Base-by-base conservation (phyloP, 2,329 filamentous ascomycete species). In the Penicillium italicum region DNA sequence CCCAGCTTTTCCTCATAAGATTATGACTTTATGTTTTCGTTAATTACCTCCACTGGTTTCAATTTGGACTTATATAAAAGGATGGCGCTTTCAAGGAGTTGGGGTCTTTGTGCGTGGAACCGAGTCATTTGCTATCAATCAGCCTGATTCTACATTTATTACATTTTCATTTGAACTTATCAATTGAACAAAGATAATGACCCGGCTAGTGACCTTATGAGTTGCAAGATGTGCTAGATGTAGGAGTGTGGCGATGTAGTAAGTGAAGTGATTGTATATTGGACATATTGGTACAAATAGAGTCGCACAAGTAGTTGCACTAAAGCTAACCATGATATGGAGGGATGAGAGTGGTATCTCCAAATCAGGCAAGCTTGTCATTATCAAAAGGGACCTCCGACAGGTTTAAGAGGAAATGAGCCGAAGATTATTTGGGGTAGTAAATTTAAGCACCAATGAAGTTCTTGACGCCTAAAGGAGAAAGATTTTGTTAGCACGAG, bases 381-480 rank as follows among this genome's bases (percentile, higher is more conserved):
- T 51, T 50, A 55, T 34, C 47, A 28, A 44, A 26, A 41, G 28
- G 20, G 34, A 22, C 11, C 26, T 26, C 4, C 28, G 16, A 36
- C 33, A 34, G n/a, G 11, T 69, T 64, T 4, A 65, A 76, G 2
- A 65, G 72, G 2, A 42, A 68, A 48, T 10, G n/a, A 59, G 58
- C 5, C 62, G 75, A 46, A 67, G 74, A 48, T 71, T 68, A 50
- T 71, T 77, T 57, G 77, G 75, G 74, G 43, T 24, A 8, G 8
- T 22, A 36, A 36, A 48, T 54, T 72, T 74, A 91, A 58, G 85
- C 86, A 72, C 89, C 87, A 64, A 97, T 80, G 71, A 97, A 97
- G 61, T 77, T 79, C 85, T 93, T 94, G 76, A 97, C 83, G 72
- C 89, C 89, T 83, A 24, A 12, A 42, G 26, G 26, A 33, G 16